Evolutionary conservation across 257 asterid genomes (phyloP).

Genomic region (Solanum virginianum): DNA sequence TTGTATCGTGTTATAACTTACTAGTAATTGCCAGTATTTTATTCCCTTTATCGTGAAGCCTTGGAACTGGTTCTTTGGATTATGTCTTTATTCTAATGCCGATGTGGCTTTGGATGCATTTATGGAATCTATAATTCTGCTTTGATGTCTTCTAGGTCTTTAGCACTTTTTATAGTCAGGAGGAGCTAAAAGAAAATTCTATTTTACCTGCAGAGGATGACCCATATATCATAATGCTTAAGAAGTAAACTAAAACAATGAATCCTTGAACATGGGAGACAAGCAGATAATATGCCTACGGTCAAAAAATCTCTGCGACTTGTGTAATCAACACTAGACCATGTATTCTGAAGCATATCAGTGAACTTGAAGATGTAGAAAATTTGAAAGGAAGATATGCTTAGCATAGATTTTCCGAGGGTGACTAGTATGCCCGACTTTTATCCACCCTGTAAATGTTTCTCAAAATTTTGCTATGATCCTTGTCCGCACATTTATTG

Average conservation of each 20-base stretch:
- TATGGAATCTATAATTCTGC: background rate
- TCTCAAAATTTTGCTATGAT: background rate
- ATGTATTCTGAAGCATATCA: background rate
- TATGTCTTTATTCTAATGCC: background rate
- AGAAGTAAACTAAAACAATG: background rate
- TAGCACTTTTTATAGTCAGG: background rate
- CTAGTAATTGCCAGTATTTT: background rate
- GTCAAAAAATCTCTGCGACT: background rate
- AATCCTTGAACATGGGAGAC: background rate
- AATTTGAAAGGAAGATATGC: background rate
- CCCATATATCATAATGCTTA: background rate
- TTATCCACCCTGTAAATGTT: background rate
- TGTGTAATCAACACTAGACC: background rate
- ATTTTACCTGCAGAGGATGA: background rate
- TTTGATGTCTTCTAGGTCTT: background rate
- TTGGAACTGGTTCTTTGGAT: background rate
- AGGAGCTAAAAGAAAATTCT: background rate
- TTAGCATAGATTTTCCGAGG: background rate
- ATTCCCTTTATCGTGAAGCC: background rate
- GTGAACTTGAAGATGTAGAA: background rate
- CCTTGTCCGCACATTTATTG: background rate
- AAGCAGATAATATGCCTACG: background rate
- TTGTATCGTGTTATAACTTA: background rate
- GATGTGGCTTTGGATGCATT: background rate
- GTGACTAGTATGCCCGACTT: background rate